Conservation (phyloP, 176 grass and related monocot species). For the Rhipidocladum racemiflorum region DNA sequence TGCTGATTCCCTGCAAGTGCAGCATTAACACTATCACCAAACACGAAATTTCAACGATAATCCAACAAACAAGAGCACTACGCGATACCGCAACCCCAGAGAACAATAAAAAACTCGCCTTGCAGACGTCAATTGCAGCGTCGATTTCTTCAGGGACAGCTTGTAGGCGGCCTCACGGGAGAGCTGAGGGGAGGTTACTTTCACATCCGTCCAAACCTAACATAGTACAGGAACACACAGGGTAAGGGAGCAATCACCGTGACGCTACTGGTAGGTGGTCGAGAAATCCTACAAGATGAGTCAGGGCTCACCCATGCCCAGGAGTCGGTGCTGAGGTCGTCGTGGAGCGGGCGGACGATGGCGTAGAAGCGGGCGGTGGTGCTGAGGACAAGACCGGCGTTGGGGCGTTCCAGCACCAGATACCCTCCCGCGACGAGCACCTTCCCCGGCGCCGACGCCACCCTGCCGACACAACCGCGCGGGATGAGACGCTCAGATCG, state of each 20-base stretch:
- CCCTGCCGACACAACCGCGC: slow-evolving; percentile 34
- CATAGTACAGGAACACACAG: background rate
- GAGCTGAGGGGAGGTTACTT: slow-evolving; percentile 83
- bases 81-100: background rate
- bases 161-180: slow-evolving; percentile 72
- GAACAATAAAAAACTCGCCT: slow-evolving; percentile 39
- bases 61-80: background rate
- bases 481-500: slow-evolving; percentile 28
- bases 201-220: slow-evolving; percentile 86
- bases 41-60: background rate
- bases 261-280: background rate
- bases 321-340: slow-evolving; percentile 53
- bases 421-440: slow-evolving; percentile 85
- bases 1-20: slow-evolving; percentile 49
- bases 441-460: slow-evolving; percentile 89
- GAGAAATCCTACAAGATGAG: background rate
- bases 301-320: slow-evolving; percentile 75
- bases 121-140: slow-evolving; percentile 61
- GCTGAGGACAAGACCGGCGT: slow-evolving; percentile 82
- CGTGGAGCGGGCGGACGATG: slow-evolving; percentile 60
- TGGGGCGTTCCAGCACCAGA: slow-evolving; percentile 85
- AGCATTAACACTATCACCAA: background rate
- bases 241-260: background rate
- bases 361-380: slow-evolving; percentile 87
- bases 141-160: slow-evolving; percentile 66